phyloP scores from a whole-genome alignment of 768 basidiomycete genomes.

The Hemileccinum impolitum region DNA sequence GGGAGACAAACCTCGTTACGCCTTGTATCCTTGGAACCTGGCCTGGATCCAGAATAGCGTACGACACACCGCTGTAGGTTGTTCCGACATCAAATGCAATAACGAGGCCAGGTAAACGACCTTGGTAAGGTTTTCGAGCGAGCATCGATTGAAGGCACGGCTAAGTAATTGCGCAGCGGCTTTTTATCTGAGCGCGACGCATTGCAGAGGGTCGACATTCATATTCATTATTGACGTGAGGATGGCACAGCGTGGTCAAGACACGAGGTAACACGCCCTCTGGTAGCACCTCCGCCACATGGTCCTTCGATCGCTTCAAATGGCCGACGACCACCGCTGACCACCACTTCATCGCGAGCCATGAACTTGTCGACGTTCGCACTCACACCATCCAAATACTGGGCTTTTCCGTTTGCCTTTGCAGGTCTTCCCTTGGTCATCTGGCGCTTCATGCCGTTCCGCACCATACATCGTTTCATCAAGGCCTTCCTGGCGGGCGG shows the following conservation, averaged over 20 bases:
- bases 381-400: constrained; percentile 27
- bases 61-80: constrained; percentile 40
- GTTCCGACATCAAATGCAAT: constrained; percentile 41
- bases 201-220: too few species aligned
- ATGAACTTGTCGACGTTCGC: constrained; percentile 31
- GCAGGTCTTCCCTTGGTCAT: constrained; percentile 26
- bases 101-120: constrained; percentile 34
- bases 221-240: too few species aligned
- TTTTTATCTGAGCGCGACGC: constrained; percentile 18
- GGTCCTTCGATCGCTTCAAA: constrained; percentile 24
- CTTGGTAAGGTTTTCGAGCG: constrained; percentile 37
- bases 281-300: constrained; percentile 20
- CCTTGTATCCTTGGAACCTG: constrained; percentile 35
- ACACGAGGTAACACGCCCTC: constrained; percentile 18
- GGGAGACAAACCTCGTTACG: constrained; percentile 29
- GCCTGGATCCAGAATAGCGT: constrained; percentile 40
- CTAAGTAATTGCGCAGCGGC: background rate
- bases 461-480: background rate
- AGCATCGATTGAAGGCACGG: too few species aligned
- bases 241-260: too few species aligned
- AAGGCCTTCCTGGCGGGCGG: background rate
- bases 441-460: constrained; percentile 7
- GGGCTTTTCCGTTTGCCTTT: constrained; percentile 28
- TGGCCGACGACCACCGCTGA: constrained; percentile 14
- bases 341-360: constrained; percentile 15